Evolutionary conservation across 176 grass and related monocot species (phyloP), one percentile per base, ranked within the genome.

Genomic region (Carex myosuroides): DNA sequence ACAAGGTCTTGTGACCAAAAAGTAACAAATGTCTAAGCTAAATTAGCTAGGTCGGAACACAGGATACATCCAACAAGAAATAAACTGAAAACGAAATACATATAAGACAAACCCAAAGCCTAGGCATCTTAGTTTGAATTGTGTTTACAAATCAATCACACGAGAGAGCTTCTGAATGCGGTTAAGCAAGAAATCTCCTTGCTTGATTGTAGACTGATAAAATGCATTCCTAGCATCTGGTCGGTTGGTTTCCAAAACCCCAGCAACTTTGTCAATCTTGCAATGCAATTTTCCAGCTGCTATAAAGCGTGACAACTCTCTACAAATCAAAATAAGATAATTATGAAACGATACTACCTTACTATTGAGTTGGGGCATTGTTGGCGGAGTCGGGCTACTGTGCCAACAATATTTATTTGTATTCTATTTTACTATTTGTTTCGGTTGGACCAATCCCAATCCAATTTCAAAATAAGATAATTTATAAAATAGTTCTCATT

Each of bases 241-340:
- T 80, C 96, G 75, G 83, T 99, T 99, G 0, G 96, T 99, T 82
- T 99, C 96, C 76, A 99, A 64, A 58, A 95, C 91, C 18, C 93
- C 93, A 33, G 93, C 96, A 83, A 99, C 93, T 86, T 95, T 99
- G 78, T 95, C 93, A 22, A 99, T 99, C 91, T 99, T 99, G 87
- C 96, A 99, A 87, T 99, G 96, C 83, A 99, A 91, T 68, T 99
- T 95, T 10, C 93, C 96, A 67, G 93, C 93, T 84, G 93, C 96
- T 73, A 99, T 99, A 64, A 99, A 99, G n/a, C 91, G 89, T 2
- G 96, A 99, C 82, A 99, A 86, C 83, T 99, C 96, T 81, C 96
- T 99, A 80, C 21, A 75, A 30, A 75, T 75, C 44, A 75, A 75
- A 74, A 54, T 11, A 54, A 29, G 5, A 54, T 14, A 13, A 54